These are phyloP conservation scores for Babesia divergens DNA, from an alignment of 169 alveolate genomes.

Conservation along the genomic window DNA sequence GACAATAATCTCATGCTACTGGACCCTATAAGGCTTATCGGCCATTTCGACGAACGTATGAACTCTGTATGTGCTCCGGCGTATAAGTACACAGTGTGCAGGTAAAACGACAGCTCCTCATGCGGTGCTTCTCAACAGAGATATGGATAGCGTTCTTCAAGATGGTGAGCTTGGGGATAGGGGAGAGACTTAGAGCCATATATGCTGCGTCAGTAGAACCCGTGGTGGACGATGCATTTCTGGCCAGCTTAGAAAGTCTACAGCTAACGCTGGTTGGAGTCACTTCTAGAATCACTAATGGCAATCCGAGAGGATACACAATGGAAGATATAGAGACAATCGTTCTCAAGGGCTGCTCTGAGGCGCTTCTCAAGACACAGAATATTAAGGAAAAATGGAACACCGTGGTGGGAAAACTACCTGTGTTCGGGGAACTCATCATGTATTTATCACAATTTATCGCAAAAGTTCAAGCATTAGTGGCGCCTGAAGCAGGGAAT, in stretches of 20 bases:
- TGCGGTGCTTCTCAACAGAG: conserved; percentile 44
- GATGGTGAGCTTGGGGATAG: conserved; percentile 62
- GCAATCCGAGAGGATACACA: conserved; percentile 14
- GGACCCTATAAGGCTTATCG: conserved; percentile 48
- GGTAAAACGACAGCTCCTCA: conserved; percentile 33
- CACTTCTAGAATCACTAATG: conserved; percentile 8
- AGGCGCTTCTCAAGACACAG: not conserved
- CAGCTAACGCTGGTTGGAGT: conserved; percentile 49
- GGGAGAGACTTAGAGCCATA: conserved; percentile 25
- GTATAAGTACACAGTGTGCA: not conserved
- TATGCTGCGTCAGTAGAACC: conserved; percentile 5
- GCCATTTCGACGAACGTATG: conserved; percentile 5
- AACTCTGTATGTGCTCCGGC: conserved; percentile 21
- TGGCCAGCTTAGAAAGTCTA: conserved; percentile 36
- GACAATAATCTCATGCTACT: conserved; percentile 33
- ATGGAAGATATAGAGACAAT: conserved; percentile 23
- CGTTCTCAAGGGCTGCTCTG: conserved; percentile 29
- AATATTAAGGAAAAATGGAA: conserved; percentile 30
- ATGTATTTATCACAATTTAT: conserved; percentile 7
- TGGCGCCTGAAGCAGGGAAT: not conserved
- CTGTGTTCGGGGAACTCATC: conserved; percentile 8
- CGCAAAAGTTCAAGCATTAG: conserved; percentile 14
- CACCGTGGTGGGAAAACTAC: not conserved
- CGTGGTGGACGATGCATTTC: conserved; percentile 24
- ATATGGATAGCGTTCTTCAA: conserved; percentile 45